These are phyloP conservation scores for Ogataea hybrid DNA, from an alignment of 1,139 yeast genomes.

Conservation along the genomic window DNA sequence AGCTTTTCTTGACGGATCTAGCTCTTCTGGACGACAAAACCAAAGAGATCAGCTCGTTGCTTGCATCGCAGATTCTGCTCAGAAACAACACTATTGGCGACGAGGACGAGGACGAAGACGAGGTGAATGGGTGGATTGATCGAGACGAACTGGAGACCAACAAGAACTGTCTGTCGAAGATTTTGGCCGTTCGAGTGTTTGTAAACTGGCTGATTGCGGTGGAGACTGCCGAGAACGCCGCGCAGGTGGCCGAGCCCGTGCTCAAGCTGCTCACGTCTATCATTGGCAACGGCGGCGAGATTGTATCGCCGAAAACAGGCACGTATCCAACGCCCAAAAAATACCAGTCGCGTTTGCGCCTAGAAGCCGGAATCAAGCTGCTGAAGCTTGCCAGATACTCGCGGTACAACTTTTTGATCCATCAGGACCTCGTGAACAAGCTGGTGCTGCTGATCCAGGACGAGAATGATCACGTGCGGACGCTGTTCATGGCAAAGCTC, in stretches of 20 bases:
- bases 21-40: conserved; percentile 44
- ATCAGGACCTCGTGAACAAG: conserved; percentile 49
- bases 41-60: conserved; percentile 54
- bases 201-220: conserved; percentile 60
- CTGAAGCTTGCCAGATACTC: conserved; percentile 64
- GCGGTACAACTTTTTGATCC: conserved; percentile 50
- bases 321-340: conserved; percentile 62
- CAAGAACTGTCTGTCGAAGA: conserved; percentile 42
- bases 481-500: conserved; percentile 48
- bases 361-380: conserved; percentile 65
- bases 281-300: conserved; percentile 81
- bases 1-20: conserved; percentile 55
- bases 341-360: conserved; percentile 60
- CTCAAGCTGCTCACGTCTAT: conserved; percentile 64
- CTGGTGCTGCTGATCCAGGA: conserved; percentile 68
- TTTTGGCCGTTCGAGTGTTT: conserved; percentile 57
- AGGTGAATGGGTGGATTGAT: conserved; percentile 48
- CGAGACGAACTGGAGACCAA: conserved; percentile 37
- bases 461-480: conserved; percentile 56
- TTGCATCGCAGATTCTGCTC: conserved; percentile 62
- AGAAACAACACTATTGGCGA: conserved; percentile 39
- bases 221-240: conserved; percentile 33
- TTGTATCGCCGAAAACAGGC: conserved; percentile 47
- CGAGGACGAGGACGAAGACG: conserved; percentile 22
- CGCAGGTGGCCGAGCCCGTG: conserved; percentile 55